Conservation (phyloP, 1,284 basidiomycete species). For the Melanopsichium pennsylvanicum region DNA sequence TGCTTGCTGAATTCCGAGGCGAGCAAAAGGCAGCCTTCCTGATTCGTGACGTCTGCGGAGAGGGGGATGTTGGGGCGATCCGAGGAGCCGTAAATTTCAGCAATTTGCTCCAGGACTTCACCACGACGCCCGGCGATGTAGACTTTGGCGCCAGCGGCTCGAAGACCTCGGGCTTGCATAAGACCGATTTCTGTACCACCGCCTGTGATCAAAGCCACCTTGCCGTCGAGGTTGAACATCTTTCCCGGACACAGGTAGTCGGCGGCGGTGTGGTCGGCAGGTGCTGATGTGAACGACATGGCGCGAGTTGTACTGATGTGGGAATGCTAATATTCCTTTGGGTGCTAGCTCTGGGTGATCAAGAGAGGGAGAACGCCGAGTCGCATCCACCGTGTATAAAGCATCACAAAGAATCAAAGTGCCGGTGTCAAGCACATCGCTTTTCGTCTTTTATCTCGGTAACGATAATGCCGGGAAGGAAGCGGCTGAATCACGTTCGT, state of each 20-base stretch:
- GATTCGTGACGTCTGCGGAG: conserved; percentile 39
- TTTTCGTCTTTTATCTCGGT: too few species aligned
- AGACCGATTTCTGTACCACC: conserved; percentile 79
- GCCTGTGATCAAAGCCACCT: conserved; percentile 77
- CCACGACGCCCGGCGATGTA: conserved; percentile 69
- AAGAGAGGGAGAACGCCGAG: too few species aligned
- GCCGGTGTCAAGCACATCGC: too few species aligned
- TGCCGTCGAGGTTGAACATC: conserved; percentile 55
- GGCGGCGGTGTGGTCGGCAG: conserved; percentile 22
- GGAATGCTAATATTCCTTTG: too few species aligned
- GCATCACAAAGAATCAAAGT: too few species aligned
- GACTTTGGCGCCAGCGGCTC: conserved; percentile 79
- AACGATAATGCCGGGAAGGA: too few species aligned
- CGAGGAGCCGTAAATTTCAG: conserved; percentile 37
- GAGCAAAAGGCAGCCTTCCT: conserved; percentile 39
- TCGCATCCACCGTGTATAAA: too few species aligned
- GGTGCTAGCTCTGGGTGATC: too few species aligned
- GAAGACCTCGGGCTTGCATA: conserved; percentile 78
- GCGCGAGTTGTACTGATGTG: too few species aligned
- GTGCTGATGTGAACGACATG: conserved; percentile 32
- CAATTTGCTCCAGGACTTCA: conserved; percentile 46
- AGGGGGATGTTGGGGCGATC: conserved; percentile 31
- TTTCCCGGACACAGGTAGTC: conserved; percentile 12
- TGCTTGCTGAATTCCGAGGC: conserved; percentile 33
- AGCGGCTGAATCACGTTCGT: background rate